A percentile compares a stretch with the other conserved stretches of the same genome.
These are phyloP conservation scores for Tolypocladium nubicola DNA, from an alignment of 2,329 filamentous ascomycete genomes.

Conservation along the genomic window DNA sequence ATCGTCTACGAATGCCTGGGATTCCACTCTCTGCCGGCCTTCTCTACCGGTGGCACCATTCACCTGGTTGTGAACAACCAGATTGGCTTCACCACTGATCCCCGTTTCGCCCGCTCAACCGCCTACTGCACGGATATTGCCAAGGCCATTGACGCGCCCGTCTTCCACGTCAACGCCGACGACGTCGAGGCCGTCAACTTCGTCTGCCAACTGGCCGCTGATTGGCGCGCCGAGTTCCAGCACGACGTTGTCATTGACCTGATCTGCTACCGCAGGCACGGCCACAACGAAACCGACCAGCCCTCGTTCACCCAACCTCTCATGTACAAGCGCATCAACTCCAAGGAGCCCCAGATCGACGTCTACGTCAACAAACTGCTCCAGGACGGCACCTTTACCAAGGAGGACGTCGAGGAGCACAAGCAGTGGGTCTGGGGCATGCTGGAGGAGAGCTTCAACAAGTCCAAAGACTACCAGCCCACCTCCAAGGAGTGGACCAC, in stretches of 20 bases:
- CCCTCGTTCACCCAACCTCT: slow-evolving; percentile 98
- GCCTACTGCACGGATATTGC: slow-evolving; percentile 99
- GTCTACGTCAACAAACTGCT: slow-evolving; percentile 88
- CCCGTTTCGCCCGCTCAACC: slow-evolving; percentile 91
- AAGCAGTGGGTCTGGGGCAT: slow-evolving; percentile 99
- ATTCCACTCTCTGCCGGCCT: slow-evolving; percentile 89
- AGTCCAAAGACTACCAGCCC: slow-evolving; percentile 95
- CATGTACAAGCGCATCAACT: slow-evolving; percentile 97
- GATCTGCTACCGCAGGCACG: slow-evolving; percentile 97
- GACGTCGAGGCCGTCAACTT: slow-evolving; percentile 98
- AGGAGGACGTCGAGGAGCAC: slow-evolving; percentile 97
- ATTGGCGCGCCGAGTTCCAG: slow-evolving; percentile 98
- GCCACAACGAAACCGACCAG: slow-evolving; percentile 99
- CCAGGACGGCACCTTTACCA: slow-evolving; percentile 87
- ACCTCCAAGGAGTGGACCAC: slow-evolving; percentile 98
- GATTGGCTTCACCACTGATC: slow-evolving; percentile 98
- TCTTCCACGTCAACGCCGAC: slow-evolving; percentile 98
- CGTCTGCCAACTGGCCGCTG: slow-evolving; percentile 90
- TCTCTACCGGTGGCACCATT: slow-evolving; percentile 94
- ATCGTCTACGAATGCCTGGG: slow-evolving; percentile 98
- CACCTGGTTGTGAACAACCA: slow-evolving; percentile 99
- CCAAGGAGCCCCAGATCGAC: slow-evolving; percentile 76
- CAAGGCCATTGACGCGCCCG: slow-evolving; percentile 94
- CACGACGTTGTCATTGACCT: slow-evolving; percentile 96
- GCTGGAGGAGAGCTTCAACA: slow-evolving; percentile 94